phyloP scores from a whole-genome alignment of 495 filamentous ascomycete species.

The Lentithecium fluviatile region DNA sequence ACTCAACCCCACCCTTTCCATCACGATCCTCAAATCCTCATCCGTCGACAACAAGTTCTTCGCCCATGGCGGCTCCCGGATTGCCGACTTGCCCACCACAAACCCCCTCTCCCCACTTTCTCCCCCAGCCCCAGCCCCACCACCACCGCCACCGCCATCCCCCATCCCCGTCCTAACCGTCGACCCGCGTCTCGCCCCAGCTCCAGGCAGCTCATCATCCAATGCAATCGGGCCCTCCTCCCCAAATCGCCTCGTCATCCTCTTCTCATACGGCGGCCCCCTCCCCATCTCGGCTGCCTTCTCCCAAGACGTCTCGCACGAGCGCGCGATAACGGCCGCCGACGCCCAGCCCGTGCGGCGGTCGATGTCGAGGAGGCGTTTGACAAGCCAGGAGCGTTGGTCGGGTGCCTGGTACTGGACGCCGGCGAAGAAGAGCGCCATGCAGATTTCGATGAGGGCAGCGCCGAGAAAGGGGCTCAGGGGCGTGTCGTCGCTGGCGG shows the following conservation, averaged over 20 bases:
- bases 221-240: not conserved
- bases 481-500: slow-evolving; percentile 28
- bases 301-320: slow-evolving; percentile 82
- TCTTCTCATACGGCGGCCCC: slow-evolving; percentile 67
- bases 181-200: not conserved
- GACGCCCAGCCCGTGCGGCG: slow-evolving; percentile 85
- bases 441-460: slow-evolving; percentile 73
- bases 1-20: slow-evolving; percentile 16
- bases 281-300: slow-evolving; percentile 66
- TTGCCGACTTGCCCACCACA: slow-evolving; percentile 47
- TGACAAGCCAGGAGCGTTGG: slow-evolving; percentile 75
- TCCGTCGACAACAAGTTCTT: slow-evolving; percentile 60
- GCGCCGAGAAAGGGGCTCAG: slow-evolving; percentile 81
- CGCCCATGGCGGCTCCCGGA: slow-evolving; percentile 52
- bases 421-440: slow-evolving; percentile 81
- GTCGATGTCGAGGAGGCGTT: slow-evolving; percentile 69
- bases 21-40: slow-evolving; percentile 50
- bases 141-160: slow-evolving; percentile 40
- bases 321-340: slow-evolving; percentile 71
- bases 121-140: slow-evolving; percentile 25
- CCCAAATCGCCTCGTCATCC: slow-evolving; percentile 18
- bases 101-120: slow-evolving; percentile 51
- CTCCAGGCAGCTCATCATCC: not conserved
- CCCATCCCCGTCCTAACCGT: not conserved
- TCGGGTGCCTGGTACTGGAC: slow-evolving; percentile 70